Evolutionary conservation across 306 rosid genomes (phyloP), one percentile per base, ranked within the genome.

Genomic region (Rosa rugosa): DNA sequence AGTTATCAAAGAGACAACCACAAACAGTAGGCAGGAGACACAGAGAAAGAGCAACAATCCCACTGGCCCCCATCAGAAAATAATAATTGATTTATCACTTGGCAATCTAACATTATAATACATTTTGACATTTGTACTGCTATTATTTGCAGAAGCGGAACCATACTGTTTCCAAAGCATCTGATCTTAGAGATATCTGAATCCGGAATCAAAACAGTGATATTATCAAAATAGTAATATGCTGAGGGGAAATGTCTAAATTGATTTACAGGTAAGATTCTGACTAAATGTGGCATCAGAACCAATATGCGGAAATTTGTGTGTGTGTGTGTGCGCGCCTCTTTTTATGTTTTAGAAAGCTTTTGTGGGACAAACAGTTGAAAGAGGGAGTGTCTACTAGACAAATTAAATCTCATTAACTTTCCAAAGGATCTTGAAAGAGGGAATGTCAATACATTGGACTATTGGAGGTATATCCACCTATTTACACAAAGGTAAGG

Each of bases 1-100:
- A 75, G 54, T 44, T n/a, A 38, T 22, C 49, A 10, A 53, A 34
- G 12, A 73, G 71, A 44, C 6, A 34, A 64, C 51, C 59, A 77
- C 53, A 56, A 67, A 75, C 27, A 75, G 49, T 67, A 62, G 56
- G 79, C 53, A 83, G 67, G 75, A 11, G 17, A 27, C 18, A 62
- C 40, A 27, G 17, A 57, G 22, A 38, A 38, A 12, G 22, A 45
- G 68, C 14, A 22, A 14, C 14, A 73, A 18, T 34, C 7, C 36
- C 17, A 53, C 59, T 17, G 22, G 8, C 59, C 10, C 44, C 13
- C 34, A 81, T 59, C 75, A 69, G 64, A 77, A 17, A 65, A 72
- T 6, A 22, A 13, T 46, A 23, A 46, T 2, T 71, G 59, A 13
- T 51, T 46, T 46, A 71, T 71, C 40, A 47, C 45, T 72, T 50